Conservation (phyloP, 192 early-diverging fungal genomes). For the Backusella psychrophila region DNA sequence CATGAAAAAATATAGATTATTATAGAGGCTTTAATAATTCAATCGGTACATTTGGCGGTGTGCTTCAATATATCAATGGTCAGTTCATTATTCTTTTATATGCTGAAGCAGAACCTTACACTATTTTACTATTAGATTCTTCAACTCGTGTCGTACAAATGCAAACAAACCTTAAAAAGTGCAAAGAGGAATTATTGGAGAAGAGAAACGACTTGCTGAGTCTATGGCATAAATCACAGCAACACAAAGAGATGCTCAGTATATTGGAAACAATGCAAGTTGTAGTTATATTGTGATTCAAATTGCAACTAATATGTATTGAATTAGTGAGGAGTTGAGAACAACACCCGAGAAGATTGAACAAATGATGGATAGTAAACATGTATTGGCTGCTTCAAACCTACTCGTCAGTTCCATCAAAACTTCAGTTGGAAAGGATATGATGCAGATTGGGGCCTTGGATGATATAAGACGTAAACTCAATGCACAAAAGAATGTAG, state of each 20-base stretch:
- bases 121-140: slow-evolving; percentile 40
- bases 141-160: slow-evolving; percentile 62
- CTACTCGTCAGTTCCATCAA: slow-evolving; percentile 63
- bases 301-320: background rate
- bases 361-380: slow-evolving; percentile 57
- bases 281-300: background rate
- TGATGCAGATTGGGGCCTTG: slow-evolving; percentile 68
- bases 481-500: slow-evolving; percentile 51
- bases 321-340: slow-evolving; percentile 61
- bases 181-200: slow-evolving; percentile 59
- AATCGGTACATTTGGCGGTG: slow-evolving; percentile 77
- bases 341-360: slow-evolving; percentile 64
- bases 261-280: slow-evolving; percentile 68
- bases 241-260: slow-evolving; percentile 74
- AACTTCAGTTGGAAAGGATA: slow-evolving; percentile 59
- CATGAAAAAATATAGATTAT: slow-evolving; percentile 53
- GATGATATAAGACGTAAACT: slow-evolving; percentile 65
- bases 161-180: slow-evolving; percentile 60
- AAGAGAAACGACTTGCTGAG: slow-evolving; percentile 66
- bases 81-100: background rate
- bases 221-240: slow-evolving; percentile 71
- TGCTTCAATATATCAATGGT: slow-evolving; percentile 67
- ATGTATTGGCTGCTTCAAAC: slow-evolving; percentile 65
- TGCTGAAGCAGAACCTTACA: background rate
- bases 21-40: slow-evolving; percentile 82